Percentiles rank a stretch among this genome's conserved stretches.
Conservation (phyloP, 805 yeast genomes). For the Yamadazyma paraphyllophila region DNA sequence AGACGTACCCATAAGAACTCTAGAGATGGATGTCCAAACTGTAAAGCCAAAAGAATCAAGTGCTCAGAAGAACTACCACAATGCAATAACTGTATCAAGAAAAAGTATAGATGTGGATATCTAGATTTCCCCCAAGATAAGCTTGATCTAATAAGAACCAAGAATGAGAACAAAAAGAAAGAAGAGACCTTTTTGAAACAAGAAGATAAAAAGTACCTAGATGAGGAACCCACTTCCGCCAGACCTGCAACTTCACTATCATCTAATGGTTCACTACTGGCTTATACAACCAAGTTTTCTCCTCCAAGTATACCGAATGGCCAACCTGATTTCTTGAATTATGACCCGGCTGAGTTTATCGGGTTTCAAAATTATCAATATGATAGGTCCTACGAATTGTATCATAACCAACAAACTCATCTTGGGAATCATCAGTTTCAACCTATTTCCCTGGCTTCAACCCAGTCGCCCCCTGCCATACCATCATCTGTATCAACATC, state of each 20-base stretch:
- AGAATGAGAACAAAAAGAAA: constrained; percentile 25
- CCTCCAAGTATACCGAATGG: not conserved
- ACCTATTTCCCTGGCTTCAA: not conserved
- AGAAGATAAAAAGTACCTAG: not conserved
- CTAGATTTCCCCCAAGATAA: constrained; percentile 39
- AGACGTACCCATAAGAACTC: constrained; percentile 39
- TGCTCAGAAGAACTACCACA: constrained; percentile 44
- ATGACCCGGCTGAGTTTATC: not conserved
- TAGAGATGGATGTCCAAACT: constrained; percentile 45
- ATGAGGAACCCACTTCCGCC: not conserved
- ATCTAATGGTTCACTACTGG: not conserved
- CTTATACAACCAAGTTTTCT: not conserved
- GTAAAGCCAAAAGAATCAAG: constrained; percentile 42
- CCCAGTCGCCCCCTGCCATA: not conserved
- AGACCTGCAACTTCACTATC: not conserved
- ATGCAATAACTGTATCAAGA: constrained; percentile 38
- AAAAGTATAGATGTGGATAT: constrained; percentile 40
- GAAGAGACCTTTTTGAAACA: constrained; percentile 7
- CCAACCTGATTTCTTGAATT: not conserved
- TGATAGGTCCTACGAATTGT: constrained; percentile 3
- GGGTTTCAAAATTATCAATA: constrained; percentile 3
- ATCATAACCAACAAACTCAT: not conserved
- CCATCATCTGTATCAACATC: not conserved
- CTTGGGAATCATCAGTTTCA: no score
- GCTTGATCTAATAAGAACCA: constrained; percentile 31